Percentiles rank a stretch among this genome's conserved stretches.
These are phyloP conservation scores for Aegilops umbellulata DNA, from an alignment of 176 grass and related monocot genomes.

Conservation along the genomic window DNA sequence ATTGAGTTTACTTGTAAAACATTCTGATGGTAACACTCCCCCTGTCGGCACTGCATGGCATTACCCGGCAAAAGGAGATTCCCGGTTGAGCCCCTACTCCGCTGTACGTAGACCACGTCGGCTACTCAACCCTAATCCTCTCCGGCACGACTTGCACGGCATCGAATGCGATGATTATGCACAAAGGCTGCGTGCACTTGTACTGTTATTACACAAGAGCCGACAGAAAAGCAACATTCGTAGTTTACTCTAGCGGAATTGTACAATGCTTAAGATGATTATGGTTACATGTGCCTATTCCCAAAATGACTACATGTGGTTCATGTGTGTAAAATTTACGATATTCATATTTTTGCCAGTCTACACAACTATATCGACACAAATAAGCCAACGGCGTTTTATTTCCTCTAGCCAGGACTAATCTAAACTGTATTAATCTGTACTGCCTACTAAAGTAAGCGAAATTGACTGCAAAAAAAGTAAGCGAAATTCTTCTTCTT, in stretches of 20 bases:
- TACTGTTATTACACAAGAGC: background rate
- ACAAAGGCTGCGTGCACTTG: background rate
- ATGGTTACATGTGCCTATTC: background rate
- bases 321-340: background rate
- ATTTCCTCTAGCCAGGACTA: background rate
- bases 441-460: background rate
- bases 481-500: background rate
- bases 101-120: background rate
- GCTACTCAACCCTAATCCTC: background rate
- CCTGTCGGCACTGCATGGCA: background rate
- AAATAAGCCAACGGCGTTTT: background rate
- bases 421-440: background rate
- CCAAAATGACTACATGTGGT: background rate
- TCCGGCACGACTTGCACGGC: background rate
- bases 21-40: constrained; percentile 28
- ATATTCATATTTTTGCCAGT: background rate
- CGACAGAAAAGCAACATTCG: background rate
- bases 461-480: background rate
- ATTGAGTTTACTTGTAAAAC: background rate
- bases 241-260: background rate
- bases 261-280: background rate
- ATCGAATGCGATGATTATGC: background rate
- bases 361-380: background rate
- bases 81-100: background rate
- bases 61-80: background rate